phyloP scores from a whole-genome alignment of 176 grass and related monocot species.

The Eleusine indica region DNA sequence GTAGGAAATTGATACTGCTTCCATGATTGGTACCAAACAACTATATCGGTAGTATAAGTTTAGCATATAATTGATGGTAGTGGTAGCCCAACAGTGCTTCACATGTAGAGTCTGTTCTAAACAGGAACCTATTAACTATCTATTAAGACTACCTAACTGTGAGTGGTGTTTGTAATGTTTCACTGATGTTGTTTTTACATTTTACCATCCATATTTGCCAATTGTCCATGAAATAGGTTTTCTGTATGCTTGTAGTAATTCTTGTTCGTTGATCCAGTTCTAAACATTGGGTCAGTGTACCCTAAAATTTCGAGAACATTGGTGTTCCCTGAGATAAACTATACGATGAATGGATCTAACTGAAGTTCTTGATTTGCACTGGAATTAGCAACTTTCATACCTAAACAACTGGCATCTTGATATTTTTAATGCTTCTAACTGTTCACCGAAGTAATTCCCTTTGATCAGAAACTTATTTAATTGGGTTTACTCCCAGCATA shows the following conservation, averaged over 20 bases:
- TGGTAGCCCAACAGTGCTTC: neutral
- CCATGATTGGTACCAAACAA: conserved; percentile 34
- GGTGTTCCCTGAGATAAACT: neutral
- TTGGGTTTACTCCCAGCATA: too few species aligned
- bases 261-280: neutral
- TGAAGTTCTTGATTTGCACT: neutral
- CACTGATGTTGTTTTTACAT: conserved; percentile 19
- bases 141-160: neutral
- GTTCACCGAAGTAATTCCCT: neutral
- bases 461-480: too few species aligned
- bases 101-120: conserved; percentile 17
- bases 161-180: neutral
- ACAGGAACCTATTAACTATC: neutral
- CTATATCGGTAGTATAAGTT: neutral
- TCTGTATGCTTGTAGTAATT: neutral
- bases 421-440: neutral
- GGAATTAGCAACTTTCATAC: neutral
- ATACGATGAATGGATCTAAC: neutral
- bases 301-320: neutral
- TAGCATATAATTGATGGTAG: conserved; percentile 1
- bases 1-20: conserved; percentile 29
- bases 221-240: neutral
- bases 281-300: neutral
- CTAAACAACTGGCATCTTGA: neutral
- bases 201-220: neutral